These are phyloP conservation scores for Beauveria asiatica DNA, from an alignment of 2,329 filamentous ascomycete species.

Conservation along the genomic window DNA sequence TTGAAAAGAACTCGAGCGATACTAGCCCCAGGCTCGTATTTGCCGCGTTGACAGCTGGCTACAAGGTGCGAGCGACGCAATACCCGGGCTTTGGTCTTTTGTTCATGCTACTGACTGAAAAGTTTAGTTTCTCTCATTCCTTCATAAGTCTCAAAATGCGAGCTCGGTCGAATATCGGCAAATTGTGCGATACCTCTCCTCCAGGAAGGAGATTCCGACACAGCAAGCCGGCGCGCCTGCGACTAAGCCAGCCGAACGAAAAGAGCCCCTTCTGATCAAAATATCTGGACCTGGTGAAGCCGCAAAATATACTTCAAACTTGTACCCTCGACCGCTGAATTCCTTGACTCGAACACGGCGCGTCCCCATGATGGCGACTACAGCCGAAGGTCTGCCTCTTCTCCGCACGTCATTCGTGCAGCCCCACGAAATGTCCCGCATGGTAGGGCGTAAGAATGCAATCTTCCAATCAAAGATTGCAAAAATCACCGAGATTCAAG, in stretches of 20 bases:
- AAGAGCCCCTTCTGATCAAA: conserved; percentile 27
- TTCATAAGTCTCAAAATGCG: conserved; percentile 29
- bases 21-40: conserved; percentile 52
- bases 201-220: conserved; percentile 12
- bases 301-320: conserved; percentile 32
- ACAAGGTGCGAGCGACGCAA: conserved; percentile 41
- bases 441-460: conserved; percentile 44
- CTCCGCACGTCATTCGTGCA: conserved; percentile 60
- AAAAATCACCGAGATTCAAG: conserved; percentile 29
- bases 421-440: conserved; percentile 45
- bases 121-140: conserved; percentile 32
- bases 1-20: conserved; percentile 50
- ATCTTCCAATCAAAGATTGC: conserved; percentile 34
- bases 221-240: not conserved
- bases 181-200: conserved; percentile 32
- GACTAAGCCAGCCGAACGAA: conserved; percentile 12
- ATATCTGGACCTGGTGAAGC: conserved; percentile 25
- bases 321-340: conserved; percentile 14
- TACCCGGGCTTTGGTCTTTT: not conserved
- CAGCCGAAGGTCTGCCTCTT: conserved; percentile 51
- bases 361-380: conserved; percentile 48
- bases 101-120: not conserved
- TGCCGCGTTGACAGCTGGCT: conserved; percentile 57
- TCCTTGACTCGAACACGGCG: conserved; percentile 32
- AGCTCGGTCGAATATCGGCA: conserved; percentile 31